Evolutionary conservation across 2,329 filamentous ascomycete genomes (phyloP), one percentile per base, ranked within the genome.

Genomic region (Capronia epimyces): DNA sequence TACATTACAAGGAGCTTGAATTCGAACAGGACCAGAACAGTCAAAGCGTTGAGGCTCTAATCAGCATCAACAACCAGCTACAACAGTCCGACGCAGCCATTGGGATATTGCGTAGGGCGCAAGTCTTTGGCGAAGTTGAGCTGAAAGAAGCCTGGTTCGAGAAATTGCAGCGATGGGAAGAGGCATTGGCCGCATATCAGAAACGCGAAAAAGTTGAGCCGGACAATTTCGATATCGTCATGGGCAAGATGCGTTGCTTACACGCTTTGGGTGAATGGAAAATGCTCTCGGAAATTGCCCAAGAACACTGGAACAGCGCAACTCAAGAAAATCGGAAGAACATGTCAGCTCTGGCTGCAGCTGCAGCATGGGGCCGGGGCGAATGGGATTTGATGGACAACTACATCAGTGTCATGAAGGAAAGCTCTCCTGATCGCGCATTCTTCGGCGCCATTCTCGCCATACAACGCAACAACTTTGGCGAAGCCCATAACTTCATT

Each of bases 381-480:
- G 94, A 97, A 66, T 99, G 94, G 87, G 91, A 97, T 61, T 81
- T 91, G 13, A 98, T 99, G 93, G 93, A 98, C 67, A 89, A 86
- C 50, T 99, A 98, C 64, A 78, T 99, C 21, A 86, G 85, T 57
- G 93, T 93, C 21, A 95, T 99, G 83, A 96, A 95, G 71, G 80
- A 89, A 32, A 80, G 87, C 64, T 95, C 91, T 5, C 91, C 93
- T 0, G 94, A 99, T 69, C 80, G 93, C 43, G 94, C 91, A 0
- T 99, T 98, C 77, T 98, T 98, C 63, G 93, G 91, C 29, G 94
- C 93, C 6, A 97, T 98, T 62, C 76, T 98, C 48, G 86, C 91
- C 1, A 84, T 98, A 24, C 91, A 99, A 67, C 85, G 91, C 43
- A 96, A 97, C 64, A 89, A 96, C 60, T 98, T 96, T 71, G 83